phyloP scores from a whole-genome alignment of 371 early-diverging fungal genomes.

The Mucor sp. region DNA sequence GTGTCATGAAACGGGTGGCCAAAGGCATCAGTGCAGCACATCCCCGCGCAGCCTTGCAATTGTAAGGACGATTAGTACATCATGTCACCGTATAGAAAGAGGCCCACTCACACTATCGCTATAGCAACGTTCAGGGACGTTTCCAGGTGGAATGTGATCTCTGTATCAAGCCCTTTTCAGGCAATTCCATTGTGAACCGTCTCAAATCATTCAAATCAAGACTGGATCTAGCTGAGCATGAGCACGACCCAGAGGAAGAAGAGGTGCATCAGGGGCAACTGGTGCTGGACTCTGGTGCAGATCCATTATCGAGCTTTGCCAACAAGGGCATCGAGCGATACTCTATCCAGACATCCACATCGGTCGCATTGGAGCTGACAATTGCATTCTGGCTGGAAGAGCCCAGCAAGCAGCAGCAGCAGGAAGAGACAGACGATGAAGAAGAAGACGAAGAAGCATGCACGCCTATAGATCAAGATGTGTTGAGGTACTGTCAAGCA shows the following conservation, averaged over 20 bases:
- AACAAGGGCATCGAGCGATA: constrained; percentile 22
- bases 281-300: constrained; percentile 18
- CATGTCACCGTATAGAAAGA: too few species aligned
- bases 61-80: constrained; percentile 9
- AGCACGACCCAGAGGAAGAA: not conserved
- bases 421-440: not conserved
- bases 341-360: constrained; percentile 13
- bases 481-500: constrained; percentile 15
- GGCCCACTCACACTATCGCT: not conserved
- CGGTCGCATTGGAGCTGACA: constrained; percentile 16
- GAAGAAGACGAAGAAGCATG: not conserved
- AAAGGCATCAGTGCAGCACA: constrained; percentile 20
- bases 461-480: constrained; percentile 18
- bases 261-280: not conserved
- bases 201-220: not conserved
- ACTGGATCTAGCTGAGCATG: not conserved
- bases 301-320: constrained; percentile 18
- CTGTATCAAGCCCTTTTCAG: constrained; percentile 1
- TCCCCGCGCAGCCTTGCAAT: constrained; percentile 19
- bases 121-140: constrained; percentile 17
- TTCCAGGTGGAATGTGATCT: constrained; percentile 19
- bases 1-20: constrained; percentile 11
- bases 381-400: constrained; percentile 18
- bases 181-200: constrained; percentile 1
- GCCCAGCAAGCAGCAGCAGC: not conserved